Conservation (phyloP, 139 green algal species). For the Chlorella sp. region DNA sequence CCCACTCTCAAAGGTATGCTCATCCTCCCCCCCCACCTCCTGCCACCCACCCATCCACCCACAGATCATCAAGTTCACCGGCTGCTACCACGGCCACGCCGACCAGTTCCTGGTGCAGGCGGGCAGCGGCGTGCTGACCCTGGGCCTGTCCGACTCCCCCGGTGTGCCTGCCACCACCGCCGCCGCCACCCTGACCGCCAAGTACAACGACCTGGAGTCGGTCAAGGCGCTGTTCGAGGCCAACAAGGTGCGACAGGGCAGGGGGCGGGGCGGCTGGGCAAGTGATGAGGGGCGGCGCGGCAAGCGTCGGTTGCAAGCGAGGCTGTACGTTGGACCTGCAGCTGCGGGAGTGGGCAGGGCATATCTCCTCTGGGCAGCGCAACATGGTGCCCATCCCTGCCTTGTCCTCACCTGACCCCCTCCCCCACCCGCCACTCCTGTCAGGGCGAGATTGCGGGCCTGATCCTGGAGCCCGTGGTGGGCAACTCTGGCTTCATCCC, state of each 20-base stretch:
- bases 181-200: slow-evolving; percentile 74
- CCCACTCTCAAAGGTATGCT: too few species aligned
- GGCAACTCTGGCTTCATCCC: slow-evolving; percentile 99
- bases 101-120: slow-evolving; percentile 97
- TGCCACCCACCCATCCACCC: background rate
- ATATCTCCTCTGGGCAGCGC: too few species aligned
- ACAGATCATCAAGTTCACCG: slow-evolving; percentile 97
- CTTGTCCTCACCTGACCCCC: too few species aligned
- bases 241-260: slow-evolving; percentile 92
- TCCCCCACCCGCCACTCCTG: too few species aligned
- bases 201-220: slow-evolving; percentile 85
- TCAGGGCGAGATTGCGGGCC: slow-evolving; percentile 90
- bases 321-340: too few species aligned
- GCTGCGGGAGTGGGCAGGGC: too few species aligned
- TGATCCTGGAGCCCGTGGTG: slow-evolving; percentile 99
- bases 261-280: too few species aligned
- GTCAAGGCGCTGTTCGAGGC: slow-evolving; percentile 87
- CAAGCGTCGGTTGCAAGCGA: too few species aligned
- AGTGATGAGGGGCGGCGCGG: background rate
- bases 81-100: slow-evolving; percentile 99
- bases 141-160: slow-evolving; percentile 98
- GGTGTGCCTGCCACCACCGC: slow-evolving; percentile 80
- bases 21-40: too few species aligned
- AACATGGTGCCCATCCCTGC: too few species aligned
- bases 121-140: slow-evolving; percentile 93